Percentiles rank a stretch among this genome's conserved stretches.
phyloP scores from a whole-genome alignment of 1,284 basidiomycete genomes.

The Pseudozyma sp. region DNA sequence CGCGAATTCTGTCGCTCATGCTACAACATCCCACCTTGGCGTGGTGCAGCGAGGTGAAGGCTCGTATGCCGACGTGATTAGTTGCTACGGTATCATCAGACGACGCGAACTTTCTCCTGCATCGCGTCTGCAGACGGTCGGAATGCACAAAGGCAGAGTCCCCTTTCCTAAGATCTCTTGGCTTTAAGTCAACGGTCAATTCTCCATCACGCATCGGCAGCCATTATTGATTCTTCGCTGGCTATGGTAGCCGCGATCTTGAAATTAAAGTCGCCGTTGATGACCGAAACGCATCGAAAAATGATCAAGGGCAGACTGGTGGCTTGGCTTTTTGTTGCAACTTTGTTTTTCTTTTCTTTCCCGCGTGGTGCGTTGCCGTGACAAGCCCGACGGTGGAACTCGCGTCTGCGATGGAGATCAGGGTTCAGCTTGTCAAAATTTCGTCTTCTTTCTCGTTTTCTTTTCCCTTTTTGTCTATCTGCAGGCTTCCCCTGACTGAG shows the following conservation, averaged over 20 bases:
- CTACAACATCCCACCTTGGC: too few relatives aligned
- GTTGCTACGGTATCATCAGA: too few relatives aligned
- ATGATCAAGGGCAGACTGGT: too few relatives aligned
- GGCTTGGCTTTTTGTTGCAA: not conserved
- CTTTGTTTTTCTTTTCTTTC: not conserved
- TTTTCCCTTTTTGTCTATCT: slow-evolving; percentile 4
- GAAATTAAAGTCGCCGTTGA: not conserved
- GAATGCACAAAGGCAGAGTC: not conserved
- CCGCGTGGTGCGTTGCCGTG: not conserved
- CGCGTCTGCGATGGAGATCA: slow-evolving; percentile 5
- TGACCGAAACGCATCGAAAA: too few relatives aligned
- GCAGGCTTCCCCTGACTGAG: slow-evolving; percentile 8
- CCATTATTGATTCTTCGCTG: too few relatives aligned
- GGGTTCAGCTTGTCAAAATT: slow-evolving; percentile 7
- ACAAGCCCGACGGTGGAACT: not conserved
- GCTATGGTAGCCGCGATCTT: too few relatives aligned
- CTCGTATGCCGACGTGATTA: too few relatives aligned
- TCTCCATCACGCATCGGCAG: too few relatives aligned
- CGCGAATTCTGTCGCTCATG: too few relatives aligned
- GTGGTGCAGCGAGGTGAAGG: too few relatives aligned
- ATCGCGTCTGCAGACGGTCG: not conserved
- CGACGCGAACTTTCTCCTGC: not conserved
- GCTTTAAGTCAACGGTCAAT: not conserved
- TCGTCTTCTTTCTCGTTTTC: slow-evolving; percentile 3
- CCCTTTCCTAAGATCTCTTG: not conserved